These are phyloP conservation scores for Penicillium hordei DNA, from an alignment of 2,329 filamentous ascomycete genomes.

Conservation along the genomic window DNA sequence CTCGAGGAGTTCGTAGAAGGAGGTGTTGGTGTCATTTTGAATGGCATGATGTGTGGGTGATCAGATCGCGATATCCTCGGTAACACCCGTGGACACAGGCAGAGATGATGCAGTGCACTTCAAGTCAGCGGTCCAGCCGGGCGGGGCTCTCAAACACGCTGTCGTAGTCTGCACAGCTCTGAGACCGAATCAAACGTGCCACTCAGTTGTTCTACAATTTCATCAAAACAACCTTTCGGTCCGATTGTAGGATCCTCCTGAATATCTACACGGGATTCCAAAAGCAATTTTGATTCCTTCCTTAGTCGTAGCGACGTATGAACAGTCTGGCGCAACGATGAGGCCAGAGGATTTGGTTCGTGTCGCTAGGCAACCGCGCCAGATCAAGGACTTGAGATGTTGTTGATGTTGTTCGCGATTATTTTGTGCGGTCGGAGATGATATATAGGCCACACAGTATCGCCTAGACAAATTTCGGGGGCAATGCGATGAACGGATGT, in stretches of 20 bases:
- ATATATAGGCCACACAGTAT: neutral
- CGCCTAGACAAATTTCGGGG: neutral
- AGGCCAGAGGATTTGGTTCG: neutral
- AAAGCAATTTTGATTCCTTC: neutral
- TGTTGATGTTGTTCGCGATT: neutral
- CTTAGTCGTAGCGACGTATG: neutral
- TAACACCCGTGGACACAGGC: too few relatives aligned
- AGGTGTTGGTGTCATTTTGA: slow-evolving; percentile 43
- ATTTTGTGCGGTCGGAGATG: neutral
- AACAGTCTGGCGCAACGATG: slow-evolving; percentile 2
- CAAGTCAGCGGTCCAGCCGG: neutral
- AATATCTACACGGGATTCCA: neutral
- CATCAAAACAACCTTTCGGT: neutral
- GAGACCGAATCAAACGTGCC: neutral
- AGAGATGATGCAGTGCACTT: neutral
- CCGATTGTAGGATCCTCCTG: neutral
- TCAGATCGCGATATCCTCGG: too few relatives aligned
- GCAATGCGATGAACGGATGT: slow-evolving; percentile 3
- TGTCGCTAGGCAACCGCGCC: neutral
- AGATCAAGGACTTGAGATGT: neutral
- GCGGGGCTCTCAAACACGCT: neutral
- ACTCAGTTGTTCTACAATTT: neutral
- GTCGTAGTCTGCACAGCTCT: neutral
- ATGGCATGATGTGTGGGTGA: neutral
- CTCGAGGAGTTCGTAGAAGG: slow-evolving; percentile 68